Conservation (phyloP, 306 rosid genomes). For the Inga laurina region DNA sequence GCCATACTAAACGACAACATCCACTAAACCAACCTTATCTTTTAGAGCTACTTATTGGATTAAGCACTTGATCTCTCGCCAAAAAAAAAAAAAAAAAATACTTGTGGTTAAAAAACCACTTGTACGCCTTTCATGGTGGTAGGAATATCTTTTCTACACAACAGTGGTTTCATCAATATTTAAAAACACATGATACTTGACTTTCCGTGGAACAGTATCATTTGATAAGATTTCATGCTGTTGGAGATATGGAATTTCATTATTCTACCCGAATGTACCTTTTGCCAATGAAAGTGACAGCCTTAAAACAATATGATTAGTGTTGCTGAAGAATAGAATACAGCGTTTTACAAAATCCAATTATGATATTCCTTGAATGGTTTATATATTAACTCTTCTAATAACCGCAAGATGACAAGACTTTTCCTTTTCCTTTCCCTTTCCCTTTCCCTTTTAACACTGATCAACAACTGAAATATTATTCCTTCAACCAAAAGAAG, state of each 20-base stretch:
- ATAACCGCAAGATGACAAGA: conserved; percentile 38
- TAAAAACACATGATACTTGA: conserved; percentile 42
- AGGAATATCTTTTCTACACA: conserved; percentile 46
- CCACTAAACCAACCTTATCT: conserved; percentile 60
- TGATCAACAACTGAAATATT: conserved; percentile 29
- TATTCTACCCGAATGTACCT: conserved; percentile 41
- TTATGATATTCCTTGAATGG: conserved; percentile 41
- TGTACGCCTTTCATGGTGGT: conserved; percentile 49
- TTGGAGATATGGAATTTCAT: conserved; percentile 46
- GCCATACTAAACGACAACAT: conserved; percentile 39
- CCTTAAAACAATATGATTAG: conserved; percentile 35
- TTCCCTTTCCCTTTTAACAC: conserved; percentile 12
- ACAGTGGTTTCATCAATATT: conserved; percentile 35
- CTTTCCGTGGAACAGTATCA: conserved; percentile 47
- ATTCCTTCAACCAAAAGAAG: conserved; percentile 19
- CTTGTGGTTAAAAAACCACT: conserved; percentile 37
- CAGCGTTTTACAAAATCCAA: conserved; percentile 29
- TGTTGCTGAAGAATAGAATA: conserved; percentile 39
- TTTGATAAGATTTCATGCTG: conserved; percentile 35
- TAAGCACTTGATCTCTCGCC: conserved; percentile 45
- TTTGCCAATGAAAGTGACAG: conserved; percentile 37
- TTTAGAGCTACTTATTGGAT: conserved; percentile 46
- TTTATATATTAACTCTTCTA: conserved; percentile 28
- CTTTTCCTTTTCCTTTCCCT: conserved; percentile 6
- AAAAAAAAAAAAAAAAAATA: conserved; percentile 15